Percentiles rank a stretch among this genome's conserved stretches.
Conservation (phyloP, 768 basidiomycete species). For the Boletus coccyginus region DNA sequence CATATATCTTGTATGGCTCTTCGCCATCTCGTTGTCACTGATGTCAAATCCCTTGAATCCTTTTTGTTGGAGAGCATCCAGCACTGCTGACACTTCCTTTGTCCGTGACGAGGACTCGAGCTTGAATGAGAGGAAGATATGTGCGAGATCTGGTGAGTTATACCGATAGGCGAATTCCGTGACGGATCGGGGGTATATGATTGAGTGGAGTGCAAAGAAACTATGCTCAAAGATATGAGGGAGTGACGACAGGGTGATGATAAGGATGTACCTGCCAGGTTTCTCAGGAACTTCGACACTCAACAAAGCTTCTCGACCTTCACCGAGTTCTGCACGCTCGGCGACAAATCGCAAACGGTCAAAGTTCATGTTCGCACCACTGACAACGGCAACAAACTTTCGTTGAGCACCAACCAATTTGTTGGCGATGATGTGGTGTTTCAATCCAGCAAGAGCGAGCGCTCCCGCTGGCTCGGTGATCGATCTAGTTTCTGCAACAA, state of each 20-base stretch:
- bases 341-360: constrained; percentile 96
- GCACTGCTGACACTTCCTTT: constrained; percentile 62
- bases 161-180: constrained; percentile 97
- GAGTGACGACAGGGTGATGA: background rate
- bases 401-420: constrained; percentile 79
- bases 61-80: constrained; percentile 55
- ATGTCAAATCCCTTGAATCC: constrained; percentile 89
- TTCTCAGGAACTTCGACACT: constrained; percentile 93
- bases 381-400: constrained; percentile 87
- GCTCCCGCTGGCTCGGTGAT: constrained; percentile 97
- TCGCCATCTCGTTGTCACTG: constrained; percentile 93
- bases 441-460: constrained; percentile 86
- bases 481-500: constrained; percentile 73
- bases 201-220: constrained; percentile 81
- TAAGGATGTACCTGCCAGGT: constrained; percentile 71
- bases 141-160: constrained; percentile 68
- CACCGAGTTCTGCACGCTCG: constrained; percentile 96
- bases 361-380: constrained; percentile 99
- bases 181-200: constrained; percentile 87
- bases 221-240: constrained; percentile 38
- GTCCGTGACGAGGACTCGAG: constrained; percentile 53
- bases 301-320: constrained; percentile 89
- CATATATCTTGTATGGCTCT: constrained; percentile 92
- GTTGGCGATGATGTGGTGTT: constrained; percentile 80
- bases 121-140: constrained; percentile 90